phyloP scores from a whole-genome alignment of 768 basidiomycete genomes.

The Pleurotus citrinopileatus region DNA sequence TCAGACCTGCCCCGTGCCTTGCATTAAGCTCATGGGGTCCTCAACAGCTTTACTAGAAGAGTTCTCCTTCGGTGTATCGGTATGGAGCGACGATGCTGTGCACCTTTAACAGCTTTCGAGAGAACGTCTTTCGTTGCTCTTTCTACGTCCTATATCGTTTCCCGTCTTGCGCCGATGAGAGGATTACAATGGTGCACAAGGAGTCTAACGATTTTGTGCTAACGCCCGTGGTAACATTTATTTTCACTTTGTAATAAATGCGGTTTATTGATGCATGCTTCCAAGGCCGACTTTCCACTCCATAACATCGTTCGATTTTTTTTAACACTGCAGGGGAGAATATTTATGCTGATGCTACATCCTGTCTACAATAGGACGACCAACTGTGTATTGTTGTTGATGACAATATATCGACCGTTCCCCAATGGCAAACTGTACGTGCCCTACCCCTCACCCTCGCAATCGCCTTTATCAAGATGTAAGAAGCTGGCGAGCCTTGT shows the following conservation, averaged over 20 bases:
- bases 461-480: background rate
- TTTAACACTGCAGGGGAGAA: no score
- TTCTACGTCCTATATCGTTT: background rate
- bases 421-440: background rate
- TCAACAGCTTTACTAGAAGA: background rate
- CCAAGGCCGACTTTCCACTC: background rate
- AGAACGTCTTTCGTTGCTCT: background rate
- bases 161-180: background rate
- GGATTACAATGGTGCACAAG: background rate
- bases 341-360: background rate
- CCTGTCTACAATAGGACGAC: background rate
- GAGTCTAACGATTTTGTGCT: background rate
- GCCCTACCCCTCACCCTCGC: background rate
- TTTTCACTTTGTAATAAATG: background rate
- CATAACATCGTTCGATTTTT: background rate
- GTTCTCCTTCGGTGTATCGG: no score
- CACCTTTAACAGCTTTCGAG: background rate
- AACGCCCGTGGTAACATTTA: background rate
- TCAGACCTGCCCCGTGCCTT: background rate
- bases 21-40: background rate
- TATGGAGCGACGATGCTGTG: background rate
- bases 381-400: background rate
- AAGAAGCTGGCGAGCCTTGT: background rate
- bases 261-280: background rate
- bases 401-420: background rate